These are phyloP conservation scores for Bisporella sp. DNA, from an alignment of 2,329 filamentous ascomycete genomes.

Conservation along the genomic window DNA sequence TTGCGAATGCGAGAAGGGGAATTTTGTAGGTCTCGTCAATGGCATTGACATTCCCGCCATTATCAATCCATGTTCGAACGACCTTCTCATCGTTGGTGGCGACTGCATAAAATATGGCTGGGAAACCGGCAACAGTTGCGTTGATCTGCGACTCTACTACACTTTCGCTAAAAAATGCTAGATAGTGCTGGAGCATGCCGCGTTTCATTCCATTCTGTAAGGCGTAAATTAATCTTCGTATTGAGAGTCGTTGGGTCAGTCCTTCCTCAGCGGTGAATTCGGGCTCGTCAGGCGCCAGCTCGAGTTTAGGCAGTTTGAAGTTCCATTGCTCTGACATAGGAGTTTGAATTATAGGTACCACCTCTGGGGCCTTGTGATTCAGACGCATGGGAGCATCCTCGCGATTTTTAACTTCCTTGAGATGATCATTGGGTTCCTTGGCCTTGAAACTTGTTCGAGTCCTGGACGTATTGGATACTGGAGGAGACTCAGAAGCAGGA, in stretches of 20 bases:
- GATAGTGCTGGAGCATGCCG: constrained; percentile 4
- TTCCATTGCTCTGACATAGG: not conserved
- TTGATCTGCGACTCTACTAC: constrained; percentile 15
- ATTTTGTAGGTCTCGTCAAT: constrained; percentile 19
- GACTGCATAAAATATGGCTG: constrained; percentile 24
- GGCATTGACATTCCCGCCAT: constrained; percentile 14
- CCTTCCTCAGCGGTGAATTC: not conserved
- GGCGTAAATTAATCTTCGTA: not conserved
- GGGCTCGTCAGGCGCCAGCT: not conserved
- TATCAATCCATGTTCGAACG: constrained; percentile 9
- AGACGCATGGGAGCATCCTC: not conserved
- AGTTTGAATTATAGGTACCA: not conserved
- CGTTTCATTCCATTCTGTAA: not conserved
- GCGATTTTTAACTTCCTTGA: no score
- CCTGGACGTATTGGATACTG: not conserved
- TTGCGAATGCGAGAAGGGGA: constrained; percentile 27
- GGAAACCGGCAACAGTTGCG: constrained; percentile 15
- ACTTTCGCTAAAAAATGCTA: constrained; percentile 3
- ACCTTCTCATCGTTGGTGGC: constrained; percentile 22
- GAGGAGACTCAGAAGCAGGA: not conserved
- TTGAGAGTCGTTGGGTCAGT: not conserved
- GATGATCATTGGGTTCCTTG: not conserved
- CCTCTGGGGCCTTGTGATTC: not conserved
- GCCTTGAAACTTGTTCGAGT: not conserved
- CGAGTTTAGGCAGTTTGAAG: not conserved